A percentile compares a stretch with the other conserved stretches of the same genome.
phyloP scores from a whole-genome alignment of 306 rosid species.

The Leucaena leucocephala region DNA sequence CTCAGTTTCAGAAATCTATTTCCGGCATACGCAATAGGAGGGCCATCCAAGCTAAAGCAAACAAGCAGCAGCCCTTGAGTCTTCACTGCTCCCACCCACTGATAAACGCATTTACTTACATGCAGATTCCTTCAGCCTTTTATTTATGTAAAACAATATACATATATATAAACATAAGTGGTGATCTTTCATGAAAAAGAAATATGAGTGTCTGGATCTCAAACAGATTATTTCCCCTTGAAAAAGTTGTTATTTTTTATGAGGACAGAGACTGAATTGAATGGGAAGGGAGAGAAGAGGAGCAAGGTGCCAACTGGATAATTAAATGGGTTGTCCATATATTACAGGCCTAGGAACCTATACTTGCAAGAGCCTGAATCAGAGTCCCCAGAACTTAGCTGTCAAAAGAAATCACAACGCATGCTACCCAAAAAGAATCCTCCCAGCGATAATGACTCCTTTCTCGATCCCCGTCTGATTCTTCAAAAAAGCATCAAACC shows the following conservation, averaged over 20 bases:
- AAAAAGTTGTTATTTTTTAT: not conserved
- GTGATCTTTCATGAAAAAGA: not conserved
- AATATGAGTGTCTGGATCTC: not conserved
- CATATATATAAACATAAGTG: too few relatives aligned
- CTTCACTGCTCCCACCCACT: not conserved
- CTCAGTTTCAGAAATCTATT: slow-evolving; percentile 10
- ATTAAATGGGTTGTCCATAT: slow-evolving; percentile 50
- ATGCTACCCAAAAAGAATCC: slow-evolving; percentile 34
- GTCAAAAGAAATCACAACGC: slow-evolving; percentile 41
- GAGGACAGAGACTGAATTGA: not conserved
- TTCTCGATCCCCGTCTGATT: not conserved
- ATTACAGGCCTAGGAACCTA: slow-evolving; percentile 52
- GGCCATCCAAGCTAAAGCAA: not conserved
- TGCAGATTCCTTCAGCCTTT: too few relatives aligned
- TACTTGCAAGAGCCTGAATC: slow-evolving; percentile 33
- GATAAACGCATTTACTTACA: too few relatives aligned
- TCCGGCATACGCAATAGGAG: not conserved
- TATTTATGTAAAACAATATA: too few relatives aligned
- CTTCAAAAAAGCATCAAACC: not conserved
- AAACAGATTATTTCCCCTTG: not conserved
- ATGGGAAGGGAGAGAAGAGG: not conserved
- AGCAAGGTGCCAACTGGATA: slow-evolving; percentile 20
- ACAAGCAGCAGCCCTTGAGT: not conserved
- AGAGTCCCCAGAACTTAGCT: slow-evolving; percentile 51
- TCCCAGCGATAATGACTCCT: not conserved